A percentile compares a stretch with the other conserved stretches of the same genome.
These are phyloP conservation scores for Patellaria atrata DNA, from an alignment of 495 filamentous ascomycete species.

Conservation along the genomic window DNA sequence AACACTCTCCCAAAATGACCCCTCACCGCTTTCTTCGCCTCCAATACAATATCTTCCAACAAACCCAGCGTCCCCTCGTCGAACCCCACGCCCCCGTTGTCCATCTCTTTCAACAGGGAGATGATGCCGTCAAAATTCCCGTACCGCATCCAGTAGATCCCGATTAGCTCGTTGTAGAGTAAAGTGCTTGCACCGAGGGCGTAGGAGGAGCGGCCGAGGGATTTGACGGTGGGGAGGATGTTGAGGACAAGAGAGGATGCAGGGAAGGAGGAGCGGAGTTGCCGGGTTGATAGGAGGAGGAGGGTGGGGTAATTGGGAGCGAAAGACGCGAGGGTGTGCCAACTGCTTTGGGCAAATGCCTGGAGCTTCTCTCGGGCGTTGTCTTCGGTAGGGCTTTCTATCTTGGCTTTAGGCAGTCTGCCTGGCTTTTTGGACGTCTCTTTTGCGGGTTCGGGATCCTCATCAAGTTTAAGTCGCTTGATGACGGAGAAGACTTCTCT, in stretches of 20 bases:
- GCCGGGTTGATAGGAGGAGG: slow-evolving; percentile 46
- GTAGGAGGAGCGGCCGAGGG: slow-evolving; percentile 52
- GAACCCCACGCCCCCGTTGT: slow-evolving; percentile 47
- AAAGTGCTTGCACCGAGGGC: slow-evolving; percentile 56
- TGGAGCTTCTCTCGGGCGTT: slow-evolving; percentile 3
- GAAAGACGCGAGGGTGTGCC: slow-evolving; percentile 35
- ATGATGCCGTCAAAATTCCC: slow-evolving; percentile 46
- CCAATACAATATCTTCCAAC: slow-evolving; percentile 30
- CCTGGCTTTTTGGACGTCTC: slow-evolving; percentile 12
- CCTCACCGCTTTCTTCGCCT: too few relatives aligned
- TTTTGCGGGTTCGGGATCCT: slow-evolving; percentile 17
- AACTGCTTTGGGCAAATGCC: slow-evolving; percentile 1
- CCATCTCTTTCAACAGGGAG: slow-evolving; percentile 63
- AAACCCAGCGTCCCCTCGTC: slow-evolving; percentile 41
- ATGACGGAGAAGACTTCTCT: slow-evolving; percentile 37
- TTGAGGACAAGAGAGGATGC: slow-evolving; percentile 45
- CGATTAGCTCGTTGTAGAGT: slow-evolving; percentile 61
- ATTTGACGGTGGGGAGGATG: slow-evolving; percentile 55
- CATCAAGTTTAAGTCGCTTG: slow-evolving; percentile 13
- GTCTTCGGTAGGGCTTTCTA: slow-evolving; percentile 12
- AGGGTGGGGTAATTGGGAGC: slow-evolving; percentile 52
- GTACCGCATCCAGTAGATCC: slow-evolving; percentile 47
- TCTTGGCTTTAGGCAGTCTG: slow-evolving; percentile 5
- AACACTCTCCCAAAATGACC: too few relatives aligned
- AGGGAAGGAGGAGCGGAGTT: slow-evolving; percentile 47